phyloP scores from a whole-genome alignment of 2,329 filamentous ascomycete genomes.

The Fusarium protoensiforme region DNA sequence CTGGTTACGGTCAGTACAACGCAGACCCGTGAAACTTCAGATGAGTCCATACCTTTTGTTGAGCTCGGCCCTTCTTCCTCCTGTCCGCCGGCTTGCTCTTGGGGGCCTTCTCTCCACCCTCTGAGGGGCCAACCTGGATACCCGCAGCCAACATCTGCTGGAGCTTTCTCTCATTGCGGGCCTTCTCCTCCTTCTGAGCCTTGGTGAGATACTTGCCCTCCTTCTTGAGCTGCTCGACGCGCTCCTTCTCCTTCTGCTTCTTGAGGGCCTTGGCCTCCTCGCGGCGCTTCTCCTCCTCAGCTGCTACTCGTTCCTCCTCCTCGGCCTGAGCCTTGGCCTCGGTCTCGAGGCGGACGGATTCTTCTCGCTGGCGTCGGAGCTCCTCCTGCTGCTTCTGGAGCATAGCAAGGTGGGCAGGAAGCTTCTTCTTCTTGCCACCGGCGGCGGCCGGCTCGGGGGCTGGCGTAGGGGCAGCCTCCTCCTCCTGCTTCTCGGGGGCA shows the following conservation, averaged over 20 bases:
- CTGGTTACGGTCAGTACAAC: conserved; percentile 48
- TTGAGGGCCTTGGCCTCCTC: conserved; percentile 81
- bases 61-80: conserved; percentile 76
- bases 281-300: conserved; percentile 75
- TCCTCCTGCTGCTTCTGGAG: conserved; percentile 88
- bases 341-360: conserved; percentile 68
- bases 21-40: background rate
- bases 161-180: conserved; percentile 80
- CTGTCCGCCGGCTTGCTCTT: conserved; percentile 87
- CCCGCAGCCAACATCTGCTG: conserved; percentile 87
- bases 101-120: conserved; percentile 64
- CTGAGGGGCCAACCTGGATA: conserved; percentile 75
- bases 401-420: conserved; percentile 77
- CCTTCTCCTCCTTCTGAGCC: conserved; percentile 85
- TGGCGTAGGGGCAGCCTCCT: conserved; percentile 59
- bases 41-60: conserved; percentile 60
- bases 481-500: conserved; percentile 71
- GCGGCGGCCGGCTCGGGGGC: conserved; percentile 46
- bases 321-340: conserved; percentile 74
- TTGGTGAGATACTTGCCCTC: conserved; percentile 89
- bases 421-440: conserved; percentile 85
- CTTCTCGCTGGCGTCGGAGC: conserved; percentile 73
- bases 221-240: conserved; percentile 86
- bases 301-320: conserved; percentile 71
- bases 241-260: conserved; percentile 89